phyloP scores from a whole-genome alignment of 2,329 filamentous ascomycete genomes.

The Reticulascus tulasneorum region DNA sequence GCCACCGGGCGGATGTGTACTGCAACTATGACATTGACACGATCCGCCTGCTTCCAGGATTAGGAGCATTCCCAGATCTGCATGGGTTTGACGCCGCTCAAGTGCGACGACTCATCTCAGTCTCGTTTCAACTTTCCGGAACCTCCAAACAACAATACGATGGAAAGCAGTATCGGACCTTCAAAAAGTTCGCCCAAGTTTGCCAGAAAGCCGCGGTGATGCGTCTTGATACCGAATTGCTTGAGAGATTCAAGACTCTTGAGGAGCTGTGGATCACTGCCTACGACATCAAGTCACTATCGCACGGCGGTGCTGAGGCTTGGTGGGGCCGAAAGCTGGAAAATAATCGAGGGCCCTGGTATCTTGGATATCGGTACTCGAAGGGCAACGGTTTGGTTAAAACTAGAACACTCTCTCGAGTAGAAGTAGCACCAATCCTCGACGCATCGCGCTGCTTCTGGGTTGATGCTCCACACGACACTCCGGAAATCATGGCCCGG shows the following conservation, averaged over 20 bases:
- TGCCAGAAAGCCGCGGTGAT: background rate
- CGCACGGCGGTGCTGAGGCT: background rate
- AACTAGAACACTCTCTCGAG: background rate
- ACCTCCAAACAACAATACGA: background rate
- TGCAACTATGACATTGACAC: background rate
- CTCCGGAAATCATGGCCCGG: background rate
- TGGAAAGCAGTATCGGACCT: background rate
- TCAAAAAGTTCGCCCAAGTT: background rate
- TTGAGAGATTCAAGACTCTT: background rate
- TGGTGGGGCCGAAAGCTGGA: background rate
- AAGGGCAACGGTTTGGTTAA: background rate
- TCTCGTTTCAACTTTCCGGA: background rate
- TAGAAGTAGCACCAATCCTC: background rate
- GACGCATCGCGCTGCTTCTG: background rate
- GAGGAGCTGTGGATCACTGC: background rate
- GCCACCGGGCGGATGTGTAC: background rate
- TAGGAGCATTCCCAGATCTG: background rate
- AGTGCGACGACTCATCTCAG: background rate
- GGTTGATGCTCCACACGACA: background rate
- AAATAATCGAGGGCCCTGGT: background rate
- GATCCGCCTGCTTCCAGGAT: background rate
- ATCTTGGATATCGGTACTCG: background rate
- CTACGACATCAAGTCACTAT: background rate
- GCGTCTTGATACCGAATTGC: background rate
- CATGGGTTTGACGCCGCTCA: background rate